A percentile compares a stretch with the other conserved stretches of the same genome.
phyloP scores from a whole-genome alignment of 192 early-diverging fungal genomes.

The Podila clonocystis region DNA sequence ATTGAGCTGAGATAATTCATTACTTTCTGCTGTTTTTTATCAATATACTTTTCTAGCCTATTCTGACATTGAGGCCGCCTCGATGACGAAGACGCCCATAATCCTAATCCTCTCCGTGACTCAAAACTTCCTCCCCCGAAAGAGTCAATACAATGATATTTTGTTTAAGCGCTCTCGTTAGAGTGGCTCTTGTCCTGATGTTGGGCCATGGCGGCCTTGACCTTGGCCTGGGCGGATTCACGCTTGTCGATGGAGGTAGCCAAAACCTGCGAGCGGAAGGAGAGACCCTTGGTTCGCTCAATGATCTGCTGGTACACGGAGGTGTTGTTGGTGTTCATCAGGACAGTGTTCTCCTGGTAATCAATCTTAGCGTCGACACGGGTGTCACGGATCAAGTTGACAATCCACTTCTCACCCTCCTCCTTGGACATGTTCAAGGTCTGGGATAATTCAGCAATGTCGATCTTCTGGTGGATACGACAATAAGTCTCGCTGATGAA shows the following conservation, averaged over 20 bases:
- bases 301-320: conserved; percentile 97
- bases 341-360: conserved; percentile 91
- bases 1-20: too few relatives aligned
- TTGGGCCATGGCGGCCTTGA: conserved; percentile 31
- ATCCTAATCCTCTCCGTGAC: not conserved
- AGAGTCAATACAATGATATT: not conserved
- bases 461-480: conserved; percentile 96
- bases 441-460: conserved; percentile 83
- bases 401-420: conserved; percentile 98
- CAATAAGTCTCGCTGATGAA: conserved; percentile 98
- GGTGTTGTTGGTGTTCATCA: conserved; percentile 89
- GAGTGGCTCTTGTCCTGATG: conserved; percentile 49
- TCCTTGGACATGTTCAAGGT: conserved; percentile 88
- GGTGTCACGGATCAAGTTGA: conserved; percentile 95
- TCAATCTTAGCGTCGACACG: conserved; percentile 98
- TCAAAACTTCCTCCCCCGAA: not conserved
- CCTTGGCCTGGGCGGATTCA: conserved; percentile 55
- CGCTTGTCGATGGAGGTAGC: conserved; percentile 93
- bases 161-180: not conserved
- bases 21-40: too few relatives aligned
- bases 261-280: conserved; percentile 91
- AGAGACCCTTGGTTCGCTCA: conserved; percentile 91
- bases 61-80: too few relatives aligned
- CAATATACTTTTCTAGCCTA: too few relatives aligned
- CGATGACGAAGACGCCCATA: too few relatives aligned